Evolutionary conservation across 805 yeast species (phyloP).

Genomic region (Saccharomycopsis guyanensis): DNA sequence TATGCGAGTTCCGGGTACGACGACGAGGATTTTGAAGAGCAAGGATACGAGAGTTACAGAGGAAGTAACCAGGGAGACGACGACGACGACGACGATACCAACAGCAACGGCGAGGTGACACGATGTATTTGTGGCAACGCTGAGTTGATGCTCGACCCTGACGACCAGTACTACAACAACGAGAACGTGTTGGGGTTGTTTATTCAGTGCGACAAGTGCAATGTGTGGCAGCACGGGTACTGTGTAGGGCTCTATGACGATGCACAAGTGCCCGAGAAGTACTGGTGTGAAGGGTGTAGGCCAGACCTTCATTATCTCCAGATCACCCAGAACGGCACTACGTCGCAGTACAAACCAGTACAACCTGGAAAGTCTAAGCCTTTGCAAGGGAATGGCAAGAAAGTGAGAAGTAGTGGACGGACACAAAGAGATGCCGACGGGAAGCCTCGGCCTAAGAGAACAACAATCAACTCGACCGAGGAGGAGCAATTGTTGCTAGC

Average conservation of each 20-base stretch:
- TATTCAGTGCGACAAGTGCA: slow-evolving; percentile 83
- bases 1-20: not conserved
- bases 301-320: slow-evolving; percentile 70
- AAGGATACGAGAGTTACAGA: slow-evolving; percentile 3
- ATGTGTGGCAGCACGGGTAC: slow-evolving; percentile 96
- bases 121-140: slow-evolving; percentile 37
- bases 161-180: slow-evolving; percentile 35
- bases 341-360: slow-evolving; percentile 42
- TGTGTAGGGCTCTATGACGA: slow-evolving; percentile 82
- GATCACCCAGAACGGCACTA: slow-evolving; percentile 40
- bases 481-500: slow-evolving; percentile 30
- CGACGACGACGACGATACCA: slow-evolving; percentile 5
- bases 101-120: slow-evolving; percentile 30
- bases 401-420: not conserved
- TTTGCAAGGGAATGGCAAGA: not conserved
- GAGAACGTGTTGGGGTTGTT: slow-evolving; percentile 49
- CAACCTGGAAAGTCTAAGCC: slow-evolving; percentile 27
- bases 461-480: slow-evolving; percentile 24
- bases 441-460: slow-evolving; percentile 25
- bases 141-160: slow-evolving; percentile 29
- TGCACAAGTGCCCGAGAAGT: slow-evolving; percentile 80
- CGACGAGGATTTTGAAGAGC: slow-evolving; percentile 1
- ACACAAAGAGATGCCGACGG: not conserved
- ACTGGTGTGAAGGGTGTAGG: slow-evolving; percentile 88
- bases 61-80: slow-evolving; percentile 6